phyloP scores from a whole-genome alignment of 2,329 filamentous ascomycete species.

The Metarhizium album region DNA sequence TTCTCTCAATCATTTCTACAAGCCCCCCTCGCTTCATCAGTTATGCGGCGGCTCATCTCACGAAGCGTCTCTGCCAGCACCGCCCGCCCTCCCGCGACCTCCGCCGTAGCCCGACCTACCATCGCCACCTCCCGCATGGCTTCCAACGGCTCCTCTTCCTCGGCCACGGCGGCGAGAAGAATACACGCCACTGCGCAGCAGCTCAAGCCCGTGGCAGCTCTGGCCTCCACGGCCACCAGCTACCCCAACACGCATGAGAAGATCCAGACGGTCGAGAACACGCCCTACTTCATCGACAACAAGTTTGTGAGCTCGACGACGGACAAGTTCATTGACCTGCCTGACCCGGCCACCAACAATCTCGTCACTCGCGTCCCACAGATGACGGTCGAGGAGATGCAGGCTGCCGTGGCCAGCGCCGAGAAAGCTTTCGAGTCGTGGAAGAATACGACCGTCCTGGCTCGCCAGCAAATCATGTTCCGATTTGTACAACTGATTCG shows the following conservation, averaged over 20 bases:
- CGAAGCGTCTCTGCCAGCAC: conserved; percentile 26
- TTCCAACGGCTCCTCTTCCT: conserved; percentile 19
- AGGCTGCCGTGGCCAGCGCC: conserved; percentile 64
- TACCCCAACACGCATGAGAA: conserved; percentile 65
- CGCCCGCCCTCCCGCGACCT: conserved; percentile 21
- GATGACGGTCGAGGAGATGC: conserved; percentile 67
- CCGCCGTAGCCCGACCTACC: conserved; percentile 15
- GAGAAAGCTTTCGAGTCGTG: conserved; percentile 65
- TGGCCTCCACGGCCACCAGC: conserved; percentile 44
- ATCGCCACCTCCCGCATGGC: conserved; percentile 24
- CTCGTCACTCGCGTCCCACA: conserved; percentile 75
- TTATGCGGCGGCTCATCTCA: conserved; percentile 37
- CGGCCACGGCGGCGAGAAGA: conserved; percentile 34
- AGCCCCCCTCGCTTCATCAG: conserved; percentile 9
- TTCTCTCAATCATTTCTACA: neutral
- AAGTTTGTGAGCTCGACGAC: conserved; percentile 59
- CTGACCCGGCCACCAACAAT: conserved; percentile 79
- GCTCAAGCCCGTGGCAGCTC: conserved; percentile 39
- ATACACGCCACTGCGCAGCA: conserved; percentile 48
- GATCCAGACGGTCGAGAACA: conserved; percentile 56
- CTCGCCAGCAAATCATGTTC: conserved; percentile 79
- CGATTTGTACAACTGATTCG: conserved; percentile 70
- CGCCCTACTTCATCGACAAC: conserved; percentile 76
- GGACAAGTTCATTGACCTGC: conserved; percentile 64
- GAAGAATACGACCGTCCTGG: conserved; percentile 60